phyloP scores from a whole-genome alignment of 1,284 basidiomycete genomes.

The Dichomitus squalens region DNA sequence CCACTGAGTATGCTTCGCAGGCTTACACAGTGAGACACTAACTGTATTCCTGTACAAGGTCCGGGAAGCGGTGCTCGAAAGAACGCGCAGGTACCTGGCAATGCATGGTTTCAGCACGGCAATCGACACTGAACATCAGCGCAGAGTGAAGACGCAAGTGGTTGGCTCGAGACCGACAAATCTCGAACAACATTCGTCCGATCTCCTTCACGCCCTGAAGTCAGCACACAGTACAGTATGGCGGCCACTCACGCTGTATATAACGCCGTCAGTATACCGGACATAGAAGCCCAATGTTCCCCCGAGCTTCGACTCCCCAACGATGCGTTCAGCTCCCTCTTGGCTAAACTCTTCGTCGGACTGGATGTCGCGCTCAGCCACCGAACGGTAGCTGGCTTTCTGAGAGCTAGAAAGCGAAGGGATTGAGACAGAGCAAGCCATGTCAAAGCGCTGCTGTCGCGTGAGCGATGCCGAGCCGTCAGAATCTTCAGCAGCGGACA shows the following conservation, averaged over 20 bases:
- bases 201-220: not conserved
- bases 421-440: conserved; percentile 19
- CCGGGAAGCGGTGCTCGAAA: conserved; percentile 41
- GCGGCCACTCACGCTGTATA: conserved; percentile 51
- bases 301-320: conserved; percentile 55
- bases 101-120: no score
- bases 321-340: conserved; percentile 37
- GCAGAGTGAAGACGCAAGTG: no score
- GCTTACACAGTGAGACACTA: conserved; percentile 27
- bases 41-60: conserved; percentile 63
- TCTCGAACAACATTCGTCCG: not conserved
- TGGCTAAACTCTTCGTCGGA: conserved; percentile 26
- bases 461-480: not conserved
- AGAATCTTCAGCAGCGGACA: conserved; percentile 8
- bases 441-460: not conserved
- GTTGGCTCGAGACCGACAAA: no score
- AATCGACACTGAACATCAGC: no score
- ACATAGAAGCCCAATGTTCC: conserved; percentile 58
- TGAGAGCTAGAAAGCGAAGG: conserved; percentile 17
- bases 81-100: conserved; percentile 26
- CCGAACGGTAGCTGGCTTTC: conserved; percentile 22
- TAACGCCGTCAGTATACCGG: conserved; percentile 55
- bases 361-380: conserved; percentile 22
- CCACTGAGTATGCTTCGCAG: conserved; percentile 10
- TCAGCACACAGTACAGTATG: not conserved